Conservation (phyloP, 306 rosid species). For the Oemleria cerasiformis region DNA sequence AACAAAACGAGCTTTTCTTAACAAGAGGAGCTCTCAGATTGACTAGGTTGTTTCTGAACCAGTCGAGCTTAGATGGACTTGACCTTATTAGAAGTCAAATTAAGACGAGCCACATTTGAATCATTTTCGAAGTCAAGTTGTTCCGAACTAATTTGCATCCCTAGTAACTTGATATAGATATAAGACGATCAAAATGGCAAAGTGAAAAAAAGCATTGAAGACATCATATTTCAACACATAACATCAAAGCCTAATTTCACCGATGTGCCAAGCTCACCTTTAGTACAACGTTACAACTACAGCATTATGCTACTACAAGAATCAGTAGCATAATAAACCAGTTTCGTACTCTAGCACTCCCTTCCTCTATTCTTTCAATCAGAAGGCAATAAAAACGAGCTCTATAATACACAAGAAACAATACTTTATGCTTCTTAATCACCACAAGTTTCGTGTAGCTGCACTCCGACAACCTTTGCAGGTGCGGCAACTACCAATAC, state of each 20-base stretch:
- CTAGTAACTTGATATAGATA: no score
- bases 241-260: not conserved
- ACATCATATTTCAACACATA: not conserved
- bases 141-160: no score
- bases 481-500: slow-evolving; percentile 15
- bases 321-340: not conserved
- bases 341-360: slow-evolving; percentile 14
- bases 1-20: no score
- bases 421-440: slow-evolving; percentile 8
- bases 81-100: no score
- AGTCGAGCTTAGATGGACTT: no score
- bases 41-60: no score
- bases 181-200: not conserved
- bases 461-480: slow-evolving; percentile 16
- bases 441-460: slow-evolving; percentile 18
- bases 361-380: slow-evolving; percentile 11
- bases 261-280: not conserved
- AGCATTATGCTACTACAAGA: slow-evolving; percentile 13
- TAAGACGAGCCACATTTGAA: no score
- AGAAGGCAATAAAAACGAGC: slow-evolving; percentile 9
- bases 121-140: no score
- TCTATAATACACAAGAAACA: slow-evolving; percentile 10
- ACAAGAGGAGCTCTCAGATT: no score
- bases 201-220: not conserved
- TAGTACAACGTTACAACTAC: not conserved